Evolutionary conservation across 176 grass and related monocot species (phyloP).

Genomic region (Juncus inflexus): DNA sequence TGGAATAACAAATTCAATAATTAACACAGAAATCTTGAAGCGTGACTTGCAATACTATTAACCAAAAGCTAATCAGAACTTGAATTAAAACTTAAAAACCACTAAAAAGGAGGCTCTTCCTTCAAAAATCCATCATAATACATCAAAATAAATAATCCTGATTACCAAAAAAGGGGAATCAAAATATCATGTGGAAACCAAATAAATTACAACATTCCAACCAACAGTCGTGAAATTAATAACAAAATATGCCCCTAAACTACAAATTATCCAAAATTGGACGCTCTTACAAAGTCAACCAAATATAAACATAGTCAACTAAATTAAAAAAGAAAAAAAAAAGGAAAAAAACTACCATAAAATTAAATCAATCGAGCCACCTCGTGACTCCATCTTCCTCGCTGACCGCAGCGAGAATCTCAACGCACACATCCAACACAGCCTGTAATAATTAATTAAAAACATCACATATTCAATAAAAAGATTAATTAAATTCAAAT

Average conservation of each 20-base stretch:
- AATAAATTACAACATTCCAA: slow-evolving; percentile 31
- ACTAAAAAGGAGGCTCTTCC: too few species aligned
- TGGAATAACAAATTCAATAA: too few species aligned
- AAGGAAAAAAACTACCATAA: slow-evolving; percentile 10
- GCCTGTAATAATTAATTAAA: slow-evolving; percentile 32
- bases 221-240: slow-evolving; percentile 12
- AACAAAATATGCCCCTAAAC: background rate
- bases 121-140: too few species aligned
- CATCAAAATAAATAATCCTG: too few species aligned
- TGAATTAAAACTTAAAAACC: too few species aligned
- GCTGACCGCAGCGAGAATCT: slow-evolving; percentile 65
- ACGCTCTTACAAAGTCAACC: background rate
- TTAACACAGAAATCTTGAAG: too few species aligned
- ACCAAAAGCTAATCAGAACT: too few species aligned
- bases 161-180: background rate
- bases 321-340: background rate
- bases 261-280: slow-evolving; percentile 28
- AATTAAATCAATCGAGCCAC: slow-evolving; percentile 54
- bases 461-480: background rate
- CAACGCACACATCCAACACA: slow-evolving; percentile 63
- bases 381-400: slow-evolving; percentile 80
- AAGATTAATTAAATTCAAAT: slow-evolving; percentile 10
- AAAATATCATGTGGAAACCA: slow-evolving; percentile 20
- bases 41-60: too few species aligned
- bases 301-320: slow-evolving; percentile 25